Evolutionary conservation across 1,284 basidiomycete species (phyloP), one percentile per base, ranked within the genome.

Genomic region (Trametes pubescens): DNA sequence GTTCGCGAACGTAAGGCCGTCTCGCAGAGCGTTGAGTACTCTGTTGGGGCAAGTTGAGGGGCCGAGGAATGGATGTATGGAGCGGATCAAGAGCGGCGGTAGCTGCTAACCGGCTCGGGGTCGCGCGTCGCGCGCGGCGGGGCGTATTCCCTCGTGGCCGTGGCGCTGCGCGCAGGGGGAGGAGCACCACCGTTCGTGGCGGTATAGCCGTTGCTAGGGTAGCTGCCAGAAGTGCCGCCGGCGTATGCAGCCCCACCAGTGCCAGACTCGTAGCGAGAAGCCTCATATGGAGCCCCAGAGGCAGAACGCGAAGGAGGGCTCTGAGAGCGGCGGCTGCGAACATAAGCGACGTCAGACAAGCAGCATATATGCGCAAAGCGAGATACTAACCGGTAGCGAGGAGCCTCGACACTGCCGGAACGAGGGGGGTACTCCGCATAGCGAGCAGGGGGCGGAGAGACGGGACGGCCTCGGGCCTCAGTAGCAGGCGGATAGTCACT

Each of bases 251-350:
- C 76, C 71, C 78, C 87, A 80, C 83, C 84, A 66, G 75, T 76
- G 78, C 78, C 73, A 78, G 72, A 71, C 74, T 71, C 73, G 76
- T 77, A 82, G 75, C 62, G 75, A 22, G 67, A 54, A 75, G 67
- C 74, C 69, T 76, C 76, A 70, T 79, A 80, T 59, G 70, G 75
- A 72, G 75, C 73, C 70, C 71, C 71, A 69, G 76, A 71, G 55
- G 73, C 70, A 62, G 78, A 70, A 57, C 84, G 79, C 65, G 80
- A 73, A 37, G 79, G 76, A 52, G 89, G 89, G 71, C 90, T 92
- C 73, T 86, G 83, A 32, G 91, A 93, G 59, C 91, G 88, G 72
- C 91, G 89, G 62, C 90, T 92, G 69, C 5, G 37, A 48, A 38
- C 54, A 49, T 47, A 40, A 58, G 58, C 18, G 72, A 34, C 51